These are phyloP conservation scores for Boletus sp. DNA, from an alignment of 768 basidiomycete genomes.

Conservation along the genomic window DNA sequence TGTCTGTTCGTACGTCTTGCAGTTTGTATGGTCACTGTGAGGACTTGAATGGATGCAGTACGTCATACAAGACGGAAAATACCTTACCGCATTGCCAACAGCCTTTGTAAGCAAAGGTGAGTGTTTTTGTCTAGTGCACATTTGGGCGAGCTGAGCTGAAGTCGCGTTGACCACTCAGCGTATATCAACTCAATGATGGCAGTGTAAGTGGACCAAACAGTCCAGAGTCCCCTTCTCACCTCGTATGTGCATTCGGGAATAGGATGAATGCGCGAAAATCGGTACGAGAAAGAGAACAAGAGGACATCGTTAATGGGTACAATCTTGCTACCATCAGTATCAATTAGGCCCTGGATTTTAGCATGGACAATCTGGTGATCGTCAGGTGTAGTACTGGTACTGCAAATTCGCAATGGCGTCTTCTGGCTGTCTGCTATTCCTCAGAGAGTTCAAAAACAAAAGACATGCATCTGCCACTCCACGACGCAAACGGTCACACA, in stretches of 20 bases:
- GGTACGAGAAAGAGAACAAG: neutral
- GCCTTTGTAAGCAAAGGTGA: constrained; percentile 7
- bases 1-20: constrained; percentile 3
- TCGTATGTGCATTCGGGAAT: neutral
- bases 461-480: too few relatives aligned
- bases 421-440: too few relatives aligned
- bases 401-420: too few relatives aligned
- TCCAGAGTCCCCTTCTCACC: neutral
- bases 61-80: neutral
- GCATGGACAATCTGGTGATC: too few relatives aligned
- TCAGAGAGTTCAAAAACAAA: too few relatives aligned
- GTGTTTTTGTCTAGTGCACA: neutral
- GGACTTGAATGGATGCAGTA: neutral
- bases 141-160: neutral
- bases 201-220: neutral
- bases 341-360: too few relatives aligned
- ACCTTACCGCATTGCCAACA: constrained; percentile 1
- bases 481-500: too few relatives aligned
- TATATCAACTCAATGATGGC: constrained; percentile 3
- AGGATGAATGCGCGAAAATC: constrained; percentile 7
- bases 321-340: neutral
- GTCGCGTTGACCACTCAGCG: neutral
- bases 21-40: too few relatives aligned
- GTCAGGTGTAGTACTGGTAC: too few relatives aligned
- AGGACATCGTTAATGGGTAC: neutral